A percentile compares a stretch with the other conserved stretches of the same genome.
These are phyloP conservation scores for Oryza coarctata DNA, from an alignment of 176 grass and related monocot genomes.

Conservation along the genomic window DNA sequence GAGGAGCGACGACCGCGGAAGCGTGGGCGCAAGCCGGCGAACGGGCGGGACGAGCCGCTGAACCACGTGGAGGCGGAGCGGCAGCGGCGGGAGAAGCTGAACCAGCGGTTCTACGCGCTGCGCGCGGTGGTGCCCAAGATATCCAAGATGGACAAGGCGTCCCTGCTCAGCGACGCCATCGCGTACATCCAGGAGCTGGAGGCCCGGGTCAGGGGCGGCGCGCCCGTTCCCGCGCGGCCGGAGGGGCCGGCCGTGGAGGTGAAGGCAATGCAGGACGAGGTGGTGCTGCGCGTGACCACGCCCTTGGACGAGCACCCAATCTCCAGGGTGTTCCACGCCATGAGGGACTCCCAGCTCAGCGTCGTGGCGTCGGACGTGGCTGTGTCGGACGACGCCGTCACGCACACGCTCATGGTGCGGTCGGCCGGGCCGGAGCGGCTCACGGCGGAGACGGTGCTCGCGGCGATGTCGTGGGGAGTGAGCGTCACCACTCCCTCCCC, in stretches of 20 bases:
- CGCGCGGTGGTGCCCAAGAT: slow-evolving; percentile 84
- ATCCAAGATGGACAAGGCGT: slow-evolving; percentile 95
- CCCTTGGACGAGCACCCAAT: slow-evolving; percentile 63
- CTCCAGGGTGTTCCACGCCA: slow-evolving; percentile 48
- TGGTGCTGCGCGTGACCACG: slow-evolving; percentile 76
- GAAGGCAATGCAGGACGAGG: slow-evolving; percentile 54
- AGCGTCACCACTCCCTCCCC: slow-evolving; percentile 43
- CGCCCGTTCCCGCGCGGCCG: slow-evolving; percentile 14
- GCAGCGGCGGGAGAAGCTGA: slow-evolving; percentile 89
- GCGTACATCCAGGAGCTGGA: slow-evolving; percentile 88
- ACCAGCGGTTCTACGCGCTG: slow-evolving; percentile 89
- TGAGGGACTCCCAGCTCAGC: slow-evolving; percentile 42
- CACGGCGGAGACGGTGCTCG: slow-evolving; percentile 56
- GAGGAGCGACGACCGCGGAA: slow-evolving; percentile 70
- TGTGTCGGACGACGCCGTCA: slow-evolving; percentile 46
- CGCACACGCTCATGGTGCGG: slow-evolving; percentile 73
- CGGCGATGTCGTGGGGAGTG: slow-evolving; percentile 45
- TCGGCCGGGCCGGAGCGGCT: slow-evolving; percentile 52
- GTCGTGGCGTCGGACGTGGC: slow-evolving; percentile 62
- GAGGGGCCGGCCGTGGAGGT: slow-evolving; percentile 59
- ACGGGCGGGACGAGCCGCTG: slow-evolving; percentile 82
- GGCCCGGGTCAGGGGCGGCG: slow-evolving; percentile 32
- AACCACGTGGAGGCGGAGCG: slow-evolving; percentile 98
- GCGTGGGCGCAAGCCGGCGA: slow-evolving; percentile 83
- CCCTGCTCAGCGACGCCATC: slow-evolving; percentile 80